Conservation (phyloP, 2,329 filamentous ascomycete species). For the Cladophialophora bantiana region DNA sequence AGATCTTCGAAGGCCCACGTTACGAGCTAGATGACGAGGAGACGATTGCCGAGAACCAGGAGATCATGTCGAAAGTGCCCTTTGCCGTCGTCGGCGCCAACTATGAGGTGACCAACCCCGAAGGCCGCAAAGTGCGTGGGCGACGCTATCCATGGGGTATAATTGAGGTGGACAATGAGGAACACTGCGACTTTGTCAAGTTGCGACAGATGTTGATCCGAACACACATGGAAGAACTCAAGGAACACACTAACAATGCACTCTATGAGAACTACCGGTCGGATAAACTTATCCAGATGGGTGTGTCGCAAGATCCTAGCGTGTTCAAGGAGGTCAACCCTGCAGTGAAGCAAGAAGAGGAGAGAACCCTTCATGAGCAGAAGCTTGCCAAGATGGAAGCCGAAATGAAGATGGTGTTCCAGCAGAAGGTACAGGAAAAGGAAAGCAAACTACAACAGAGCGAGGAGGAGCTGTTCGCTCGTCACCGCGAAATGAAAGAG, state of each 20-base stretch:
- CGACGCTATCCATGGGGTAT: slow-evolving; percentile 98
- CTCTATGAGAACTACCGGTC: slow-evolving; percentile 99
- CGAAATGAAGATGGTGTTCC: slow-evolving; percentile 99
- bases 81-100: slow-evolving; percentile 98
- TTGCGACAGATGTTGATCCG: slow-evolving; percentile 99
- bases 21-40: slow-evolving; percentile 99
- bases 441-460: slow-evolving; percentile 99
- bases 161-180: slow-evolving; percentile 99
- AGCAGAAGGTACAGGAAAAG: slow-evolving; percentile 99
- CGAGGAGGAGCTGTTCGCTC: slow-evolving; percentile 97
- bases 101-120: slow-evolving; percentile 86
- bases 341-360: slow-evolving; percentile 99
- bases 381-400: slow-evolving; percentile 99
- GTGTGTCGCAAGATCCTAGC: slow-evolving; percentile 95
- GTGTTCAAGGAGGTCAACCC: slow-evolving; percentile 99
- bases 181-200: slow-evolving; percentile 99
- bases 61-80: slow-evolving; percentile 99
- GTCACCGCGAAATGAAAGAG: slow-evolving; percentile 99
- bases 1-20: slow-evolving; percentile 97
- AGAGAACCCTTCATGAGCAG: slow-evolving; percentile 96
- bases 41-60: slow-evolving; percentile 99
- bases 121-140: slow-evolving; percentile 94
- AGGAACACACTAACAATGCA: slow-evolving; percentile 99
- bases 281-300: slow-evolving; percentile 98
- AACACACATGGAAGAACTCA: slow-evolving; percentile 99